Percentiles rank a stretch among this genome's conserved stretches.
Evolutionary conservation across 768 basidiomycete genomes (phyloP).

Genomic region (Tricholoma sp.): DNA sequence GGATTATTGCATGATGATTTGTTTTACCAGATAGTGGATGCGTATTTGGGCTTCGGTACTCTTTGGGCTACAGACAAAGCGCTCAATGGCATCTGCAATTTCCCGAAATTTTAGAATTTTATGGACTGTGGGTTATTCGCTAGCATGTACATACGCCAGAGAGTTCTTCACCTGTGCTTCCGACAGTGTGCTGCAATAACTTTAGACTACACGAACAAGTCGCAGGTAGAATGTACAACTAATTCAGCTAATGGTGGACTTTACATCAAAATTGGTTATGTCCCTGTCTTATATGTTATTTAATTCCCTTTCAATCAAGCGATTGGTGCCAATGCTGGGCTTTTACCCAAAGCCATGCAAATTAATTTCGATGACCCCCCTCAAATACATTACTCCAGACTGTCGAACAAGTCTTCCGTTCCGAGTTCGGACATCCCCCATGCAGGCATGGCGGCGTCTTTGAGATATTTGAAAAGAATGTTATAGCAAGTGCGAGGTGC

Average conservation of each 20-base stretch:
- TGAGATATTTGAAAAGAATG: conserved; percentile 66
- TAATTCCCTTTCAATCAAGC: conserved; percentile 49
- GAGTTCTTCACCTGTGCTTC: background rate
- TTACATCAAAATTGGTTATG: conserved; percentile 75
- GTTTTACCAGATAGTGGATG: too few species aligned
- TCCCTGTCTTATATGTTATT: background rate
- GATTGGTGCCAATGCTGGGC: conserved; percentile 78
- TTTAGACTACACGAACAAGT: conserved; percentile 81
- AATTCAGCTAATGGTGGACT: conserved; percentile 80
- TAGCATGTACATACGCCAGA: background rate
- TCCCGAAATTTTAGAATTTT: conserved; percentile 49
- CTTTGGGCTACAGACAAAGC: conserved; percentile 42
- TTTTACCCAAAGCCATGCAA: conserved; percentile 81
- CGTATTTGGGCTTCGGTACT: conserved; percentile 33
- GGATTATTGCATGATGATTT: too few species aligned
- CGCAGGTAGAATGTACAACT: conserved; percentile 66
- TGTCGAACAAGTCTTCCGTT: conserved; percentile 59
- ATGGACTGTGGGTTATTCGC: conserved; percentile 35
- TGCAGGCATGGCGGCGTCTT: conserved; percentile 71
- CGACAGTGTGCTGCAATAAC: conserved; percentile 71
- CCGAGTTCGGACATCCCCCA: conserved; percentile 65
- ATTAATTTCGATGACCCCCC: conserved; percentile 88
- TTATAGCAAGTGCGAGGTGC: conserved; percentile 87
- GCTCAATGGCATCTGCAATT: conserved; percentile 56
- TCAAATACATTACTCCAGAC: conserved; percentile 70